Conservation (phyloP, 306 rosid species). For the Geum urbanum region DNA sequence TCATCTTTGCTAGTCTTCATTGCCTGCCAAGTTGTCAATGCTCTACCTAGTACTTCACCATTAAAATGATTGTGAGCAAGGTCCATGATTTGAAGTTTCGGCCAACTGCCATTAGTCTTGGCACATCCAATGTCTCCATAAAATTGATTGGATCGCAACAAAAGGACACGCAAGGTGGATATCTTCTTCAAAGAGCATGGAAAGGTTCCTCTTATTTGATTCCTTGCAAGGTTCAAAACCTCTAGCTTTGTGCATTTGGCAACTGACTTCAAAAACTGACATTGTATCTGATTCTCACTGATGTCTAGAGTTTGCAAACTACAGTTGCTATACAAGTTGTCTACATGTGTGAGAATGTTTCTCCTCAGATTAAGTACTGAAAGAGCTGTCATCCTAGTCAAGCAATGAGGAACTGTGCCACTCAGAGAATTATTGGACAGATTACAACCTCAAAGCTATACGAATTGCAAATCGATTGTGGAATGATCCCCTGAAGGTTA, state of each 20-base stretch:
- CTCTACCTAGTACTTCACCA: constrained; percentile 4
- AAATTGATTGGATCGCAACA: constrained; percentile 23
- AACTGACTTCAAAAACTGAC: background rate
- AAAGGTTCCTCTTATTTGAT: constrained; percentile 1
- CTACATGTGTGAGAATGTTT: constrained; percentile 13
- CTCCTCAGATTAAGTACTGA: constrained; percentile 5
- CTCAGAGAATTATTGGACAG: background rate
- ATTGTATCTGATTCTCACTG: background rate
- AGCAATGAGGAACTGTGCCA: too few relatives aligned
- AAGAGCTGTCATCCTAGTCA: background rate
- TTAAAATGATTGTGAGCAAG: constrained; percentile 11
- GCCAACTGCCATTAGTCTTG: background rate
- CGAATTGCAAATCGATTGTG: constrained; percentile 15
- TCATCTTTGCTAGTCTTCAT: background rate
- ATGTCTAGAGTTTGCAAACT: constrained; percentile 1
- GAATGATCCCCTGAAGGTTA: background rate
- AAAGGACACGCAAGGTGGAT: too few relatives aligned
- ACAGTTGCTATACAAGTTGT: background rate
- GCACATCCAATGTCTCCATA: constrained; percentile 3
- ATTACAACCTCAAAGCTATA: background rate
- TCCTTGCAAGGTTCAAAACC: constrained; percentile 13
- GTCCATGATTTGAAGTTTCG: constrained; percentile 19
- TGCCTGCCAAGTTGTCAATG: background rate
- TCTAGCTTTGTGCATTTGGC: constrained; percentile 9
- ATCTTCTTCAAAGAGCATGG: too few relatives aligned